Evolutionary conservation across 75 land plant genomes (phyloP), one percentile per base, ranked within the genome.

Genomic region (Chamaecyparis obtusa): DNA sequence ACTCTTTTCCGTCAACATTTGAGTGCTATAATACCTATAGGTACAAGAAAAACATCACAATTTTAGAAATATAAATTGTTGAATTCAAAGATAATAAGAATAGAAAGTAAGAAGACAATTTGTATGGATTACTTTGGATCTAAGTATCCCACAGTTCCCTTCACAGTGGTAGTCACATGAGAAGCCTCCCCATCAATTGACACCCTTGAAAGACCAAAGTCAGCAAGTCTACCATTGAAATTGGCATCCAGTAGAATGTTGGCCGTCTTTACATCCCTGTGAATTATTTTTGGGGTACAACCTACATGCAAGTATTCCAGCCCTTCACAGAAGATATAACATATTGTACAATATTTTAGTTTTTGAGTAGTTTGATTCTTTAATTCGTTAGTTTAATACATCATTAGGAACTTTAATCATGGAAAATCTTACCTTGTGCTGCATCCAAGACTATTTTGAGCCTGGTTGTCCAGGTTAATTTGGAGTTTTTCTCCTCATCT

Each of bases 221-320:
- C 72, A 5, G 72, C n/a, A 21, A 69, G 72, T 69, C n/a, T 69
- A 24, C 30, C 72, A 69, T 69, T 69, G 27, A 24, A 69, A 24
- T 69, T 17, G 69, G 69, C 69, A 19, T 64, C 69, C 19, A 64
- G 69, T 3, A 64, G 27, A 64, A 64, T 64, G 27, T 64, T 64
- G 1, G 69, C 69, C 19, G 27, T 64, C 69, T 64, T 64, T 64
- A 48, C 51, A 48, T 9, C 72, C 30, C 72, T 69, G n/a, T 69
- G 72, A 69, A 69, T 69, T 69, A 69, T 69, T 69, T 69, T 69
- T 69, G 72, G 72, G 9, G 72, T 69, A n/a, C 72, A 69, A n/a
- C 72, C 72, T 24, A 69, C 0, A 32, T 69, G 72, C 32, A 69
- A 32, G 72, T 69, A 69, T 69, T 69, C 72, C 72, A 69, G 24